phyloP scores from a whole-genome alignment of 1,284 basidiomycete species.

The Ceratobasidium sp. region DNA sequence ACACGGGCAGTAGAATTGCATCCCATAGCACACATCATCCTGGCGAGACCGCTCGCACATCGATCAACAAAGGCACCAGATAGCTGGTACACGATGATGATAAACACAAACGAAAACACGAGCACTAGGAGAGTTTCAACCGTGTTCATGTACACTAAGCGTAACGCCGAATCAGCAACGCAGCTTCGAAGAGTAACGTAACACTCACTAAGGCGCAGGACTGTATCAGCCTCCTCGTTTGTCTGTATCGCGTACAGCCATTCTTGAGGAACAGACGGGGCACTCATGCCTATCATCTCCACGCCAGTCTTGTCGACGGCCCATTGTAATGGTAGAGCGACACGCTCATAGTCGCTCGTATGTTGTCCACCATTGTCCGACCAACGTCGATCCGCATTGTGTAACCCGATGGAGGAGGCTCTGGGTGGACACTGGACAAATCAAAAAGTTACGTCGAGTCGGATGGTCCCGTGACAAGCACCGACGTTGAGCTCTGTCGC shows the following conservation, averaged over 20 bases:
- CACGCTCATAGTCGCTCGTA: slow-evolving; percentile 70
- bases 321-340: slow-evolving; percentile 77
- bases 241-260: slow-evolving; percentile 76
- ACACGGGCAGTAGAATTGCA: slow-evolving; percentile 70
- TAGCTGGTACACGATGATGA: slow-evolving; percentile 75
- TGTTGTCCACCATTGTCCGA: slow-evolving; percentile 69
- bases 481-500: too few relatives aligned
- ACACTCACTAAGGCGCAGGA: slow-evolving; percentile 36
- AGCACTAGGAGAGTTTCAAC: slow-evolving; percentile 54
- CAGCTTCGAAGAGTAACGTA: slow-evolving; percentile 33
- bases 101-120: slow-evolving; percentile 57
- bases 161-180: slow-evolving; percentile 37
- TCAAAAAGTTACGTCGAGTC: slow-evolving; percentile 72
- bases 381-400: slow-evolving; percentile 74
- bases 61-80: slow-evolving; percentile 71
- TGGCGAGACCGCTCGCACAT: slow-evolving; percentile 64
- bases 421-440: slow-evolving; percentile 51
- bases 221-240: slow-evolving; percentile 60
- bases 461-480: slow-evolving; percentile 70
- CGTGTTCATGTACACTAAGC: neutral
- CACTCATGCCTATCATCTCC: slow-evolving; percentile 63
- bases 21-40: slow-evolving; percentile 78
- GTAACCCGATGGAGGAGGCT: slow-evolving; percentile 61
- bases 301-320: slow-evolving; percentile 78
- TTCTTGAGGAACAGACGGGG: slow-evolving; percentile 62